A percentile compares a stretch with the other conserved stretches of the same genome.
These are phyloP conservation scores for Oxytropis ochrocephala DNA, from an alignment of 306 rosid species.

Conservation along the genomic window DNA sequence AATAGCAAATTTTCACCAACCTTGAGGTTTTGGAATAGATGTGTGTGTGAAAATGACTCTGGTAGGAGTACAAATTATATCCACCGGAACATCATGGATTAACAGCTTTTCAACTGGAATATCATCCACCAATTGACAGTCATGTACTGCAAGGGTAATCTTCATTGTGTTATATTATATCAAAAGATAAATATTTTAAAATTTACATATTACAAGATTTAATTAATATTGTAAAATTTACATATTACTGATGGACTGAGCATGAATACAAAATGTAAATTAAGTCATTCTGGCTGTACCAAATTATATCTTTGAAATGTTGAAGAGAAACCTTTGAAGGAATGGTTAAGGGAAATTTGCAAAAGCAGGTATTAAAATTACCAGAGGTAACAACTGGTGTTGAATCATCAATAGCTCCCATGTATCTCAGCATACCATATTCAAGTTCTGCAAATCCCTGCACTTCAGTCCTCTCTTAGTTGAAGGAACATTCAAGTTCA, in stretches of 20 bases:
- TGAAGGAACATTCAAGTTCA: slow-evolving; percentile 15
- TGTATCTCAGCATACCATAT: slow-evolving; percentile 79
- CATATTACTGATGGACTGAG: too few relatives aligned
- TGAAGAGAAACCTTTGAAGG: background rate
- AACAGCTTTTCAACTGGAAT: slow-evolving; percentile 72
- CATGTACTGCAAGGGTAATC: slow-evolving; percentile 55
- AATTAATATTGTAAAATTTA: background rate
- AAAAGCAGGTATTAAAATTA: slow-evolving; percentile 14
- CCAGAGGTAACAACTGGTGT: slow-evolving; percentile 84
- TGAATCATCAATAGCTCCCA: slow-evolving; percentile 80
- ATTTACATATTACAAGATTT: background rate
- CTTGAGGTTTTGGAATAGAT: slow-evolving; percentile 82
- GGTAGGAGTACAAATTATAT: slow-evolving; percentile 84
- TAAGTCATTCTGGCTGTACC: background rate
- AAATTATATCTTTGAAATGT: background rate
- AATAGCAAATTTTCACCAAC: slow-evolving; percentile 35
- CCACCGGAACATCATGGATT: slow-evolving; percentile 86
- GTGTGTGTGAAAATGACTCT: slow-evolving; percentile 63
- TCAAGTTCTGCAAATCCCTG: slow-evolving; percentile 96
- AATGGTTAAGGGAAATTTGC: background rate
- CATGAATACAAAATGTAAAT: background rate
- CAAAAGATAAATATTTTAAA: background rate
- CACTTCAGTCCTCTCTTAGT: slow-evolving; percentile 17
- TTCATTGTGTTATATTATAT: background rate
- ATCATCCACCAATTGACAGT: slow-evolving; percentile 82